Evolutionary conservation across 2,329 filamentous ascomycete species (phyloP).

Genomic region (Monilinia polystroma): DNA sequence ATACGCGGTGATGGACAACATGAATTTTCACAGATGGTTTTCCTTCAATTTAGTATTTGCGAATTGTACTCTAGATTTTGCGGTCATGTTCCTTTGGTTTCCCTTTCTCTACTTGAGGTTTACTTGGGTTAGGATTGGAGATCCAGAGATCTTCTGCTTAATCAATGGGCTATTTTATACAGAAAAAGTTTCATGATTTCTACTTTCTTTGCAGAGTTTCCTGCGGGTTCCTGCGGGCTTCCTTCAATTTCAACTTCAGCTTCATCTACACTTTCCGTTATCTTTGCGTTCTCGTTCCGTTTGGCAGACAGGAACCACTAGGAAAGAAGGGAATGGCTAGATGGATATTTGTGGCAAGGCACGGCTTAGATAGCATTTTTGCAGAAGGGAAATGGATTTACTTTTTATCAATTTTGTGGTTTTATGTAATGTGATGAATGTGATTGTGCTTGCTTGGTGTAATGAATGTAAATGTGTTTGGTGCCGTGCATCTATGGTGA

Average conservation of each 20-base stretch:
- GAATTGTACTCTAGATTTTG: not conserved
- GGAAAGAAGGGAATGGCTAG: not conserved
- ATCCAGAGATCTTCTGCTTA: no score
- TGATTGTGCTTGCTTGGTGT: not conserved
- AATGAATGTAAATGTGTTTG: not conserved
- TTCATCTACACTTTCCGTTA: not conserved
- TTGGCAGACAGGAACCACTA: not conserved
- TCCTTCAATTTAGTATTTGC: not conserved
- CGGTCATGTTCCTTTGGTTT: no score
- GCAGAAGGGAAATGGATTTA: not conserved
- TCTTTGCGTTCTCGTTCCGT: not conserved
- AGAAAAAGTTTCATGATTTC: conserved; percentile 8
- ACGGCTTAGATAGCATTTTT: not conserved
- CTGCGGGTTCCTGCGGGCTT: no score
- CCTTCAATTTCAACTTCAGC: not conserved
- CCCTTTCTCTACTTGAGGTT: no score
- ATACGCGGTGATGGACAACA: conserved; percentile 7
- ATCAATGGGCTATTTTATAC: not conserved
- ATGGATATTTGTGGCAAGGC: not conserved
- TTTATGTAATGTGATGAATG: not conserved
- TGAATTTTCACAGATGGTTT: not conserved
- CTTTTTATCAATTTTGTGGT: not conserved
- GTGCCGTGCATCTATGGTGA: no score
- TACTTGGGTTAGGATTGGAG: no score
- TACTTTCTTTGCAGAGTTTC: no score